Percentiles rank a stretch among this genome's conserved stretches.
These are phyloP conservation scores for Martiniozyma asiatica DNA, from an alignment of 1,139 yeast species.

Conservation along the genomic window DNA sequence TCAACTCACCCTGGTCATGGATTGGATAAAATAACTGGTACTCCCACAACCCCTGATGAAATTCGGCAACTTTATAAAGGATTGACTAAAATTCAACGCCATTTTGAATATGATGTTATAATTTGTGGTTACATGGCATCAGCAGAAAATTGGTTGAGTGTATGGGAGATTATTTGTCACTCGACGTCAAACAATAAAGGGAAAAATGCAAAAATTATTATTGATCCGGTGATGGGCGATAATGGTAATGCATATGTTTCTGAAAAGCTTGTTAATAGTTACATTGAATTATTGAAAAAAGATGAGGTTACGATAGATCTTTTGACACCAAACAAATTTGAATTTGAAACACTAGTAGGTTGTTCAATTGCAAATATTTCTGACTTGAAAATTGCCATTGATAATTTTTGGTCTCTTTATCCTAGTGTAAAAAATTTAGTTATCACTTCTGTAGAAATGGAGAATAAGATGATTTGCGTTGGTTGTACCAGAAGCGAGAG, in stretches of 20 bases:
- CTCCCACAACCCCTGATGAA: constrained; percentile 19
- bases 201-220: constrained; percentile 19
- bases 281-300: constrained; percentile 30
- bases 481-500: constrained; percentile 18
- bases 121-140: constrained; percentile 53
- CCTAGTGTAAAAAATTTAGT: constrained; percentile 34
- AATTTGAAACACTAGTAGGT: constrained; percentile 46
- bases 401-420: constrained; percentile 29
- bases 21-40: constrained; percentile 25
- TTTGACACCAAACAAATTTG: constrained; percentile 66
- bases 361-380: constrained; percentile 26
- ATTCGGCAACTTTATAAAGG: constrained; percentile 25
- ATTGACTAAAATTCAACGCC: constrained; percentile 17
- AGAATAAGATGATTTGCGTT: constrained; percentile 23
- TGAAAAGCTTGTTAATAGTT: constrained; percentile 41
- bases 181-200: no score
- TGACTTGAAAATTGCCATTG: constrained; percentile 30
- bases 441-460: constrained; percentile 28
- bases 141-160: constrained; percentile 29
- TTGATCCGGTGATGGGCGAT: constrained; percentile 75
- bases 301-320: constrained; percentile 31
- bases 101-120: constrained; percentile 34
- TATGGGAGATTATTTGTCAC: no score
- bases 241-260: constrained; percentile 57
- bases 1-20: constrained; percentile 66